Evolutionary conservation across 495 filamentous ascomycete species (phyloP).

Genomic region (Podospora appendiculata): DNA sequence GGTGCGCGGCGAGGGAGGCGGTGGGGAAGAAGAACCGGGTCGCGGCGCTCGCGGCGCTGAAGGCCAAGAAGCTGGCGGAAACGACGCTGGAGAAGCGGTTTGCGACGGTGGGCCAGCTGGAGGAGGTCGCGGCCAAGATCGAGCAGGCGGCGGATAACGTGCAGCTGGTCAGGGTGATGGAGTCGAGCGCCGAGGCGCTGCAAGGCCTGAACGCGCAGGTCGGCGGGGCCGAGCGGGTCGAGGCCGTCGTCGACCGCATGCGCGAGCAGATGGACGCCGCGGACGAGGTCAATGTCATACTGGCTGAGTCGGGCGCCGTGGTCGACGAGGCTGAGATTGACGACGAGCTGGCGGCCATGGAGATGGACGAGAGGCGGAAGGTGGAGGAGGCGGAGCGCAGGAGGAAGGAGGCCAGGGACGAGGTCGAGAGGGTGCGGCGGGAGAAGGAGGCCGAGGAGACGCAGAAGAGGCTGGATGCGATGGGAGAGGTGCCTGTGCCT

Average conservation of each 20-base stretch:
- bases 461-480: constrained; percentile 29
- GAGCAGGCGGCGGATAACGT: constrained; percentile 80
- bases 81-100: constrained; percentile 58
- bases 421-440: too few species aligned
- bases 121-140: constrained; percentile 71
- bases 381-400: constrained; percentile 41
- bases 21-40: constrained; percentile 62
- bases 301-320: constrained; percentile 50
- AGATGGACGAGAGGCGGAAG: constrained; percentile 55
- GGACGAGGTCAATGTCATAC: constrained; percentile 72
- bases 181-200: constrained; percentile 63
- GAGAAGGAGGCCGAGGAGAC: constrained; percentile 24
- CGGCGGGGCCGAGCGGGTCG: constrained; percentile 69
- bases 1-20: constrained; percentile 55
- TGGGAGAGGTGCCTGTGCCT: constrained; percentile 23
- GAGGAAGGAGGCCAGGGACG: constrained; percentile 19
- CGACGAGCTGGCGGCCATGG: constrained; percentile 74
- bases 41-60: constrained; percentile 67
- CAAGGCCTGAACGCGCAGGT: constrained; percentile 64
- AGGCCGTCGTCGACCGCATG: constrained; percentile 64
- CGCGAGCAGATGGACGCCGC: constrained; percentile 73
- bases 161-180: constrained; percentile 72
- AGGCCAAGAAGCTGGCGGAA: constrained; percentile 73
- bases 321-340: constrained; percentile 83
- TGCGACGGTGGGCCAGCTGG: constrained; percentile 68